phyloP scores from a whole-genome alignment of 139 green algal species.

The Chlamydomonas sphaeroides region DNA sequence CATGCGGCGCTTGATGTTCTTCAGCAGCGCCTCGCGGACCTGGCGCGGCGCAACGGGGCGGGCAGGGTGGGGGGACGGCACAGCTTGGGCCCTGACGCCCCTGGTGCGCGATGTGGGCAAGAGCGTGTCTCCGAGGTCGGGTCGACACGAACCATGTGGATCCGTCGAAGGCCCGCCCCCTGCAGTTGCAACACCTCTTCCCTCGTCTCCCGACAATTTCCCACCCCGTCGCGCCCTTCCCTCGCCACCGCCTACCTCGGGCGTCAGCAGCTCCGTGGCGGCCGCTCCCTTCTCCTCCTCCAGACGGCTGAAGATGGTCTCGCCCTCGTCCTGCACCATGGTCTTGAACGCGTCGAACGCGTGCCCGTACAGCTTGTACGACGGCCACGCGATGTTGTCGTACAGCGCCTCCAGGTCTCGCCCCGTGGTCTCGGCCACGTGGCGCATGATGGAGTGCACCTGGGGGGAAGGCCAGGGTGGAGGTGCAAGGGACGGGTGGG shows the following conservation, averaged over 20 bases:
- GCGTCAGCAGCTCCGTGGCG: conserved; percentile 61
- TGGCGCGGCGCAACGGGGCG: neutral
- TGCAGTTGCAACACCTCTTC: no score
- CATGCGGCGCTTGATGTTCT: conserved; percentile 96
- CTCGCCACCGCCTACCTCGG: conserved; percentile 48
- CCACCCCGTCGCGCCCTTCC: no score
- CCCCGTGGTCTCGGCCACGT: conserved; percentile 93
- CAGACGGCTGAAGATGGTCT: conserved; percentile 58
- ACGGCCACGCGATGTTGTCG: conserved; percentile 89
- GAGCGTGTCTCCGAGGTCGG: no score
- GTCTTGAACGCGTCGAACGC: conserved; percentile 94
- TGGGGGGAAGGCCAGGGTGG: neutral
- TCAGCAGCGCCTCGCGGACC: conserved; percentile 89
- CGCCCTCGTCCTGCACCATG: conserved; percentile 60
- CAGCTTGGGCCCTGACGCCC: no score
- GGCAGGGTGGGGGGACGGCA: no score
- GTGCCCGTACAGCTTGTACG: conserved; percentile 96
- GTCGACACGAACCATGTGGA: no score
- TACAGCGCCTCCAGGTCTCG: conserved; percentile 90
- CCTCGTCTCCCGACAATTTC: no score
- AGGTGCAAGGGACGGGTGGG: neutral
- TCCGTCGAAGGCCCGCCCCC: no score
- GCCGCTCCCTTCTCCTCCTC: conserved; percentile 70
- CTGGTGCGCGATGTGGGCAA: no score
- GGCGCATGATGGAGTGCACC: conserved; percentile 98